Evolutionary conservation across 192 early-diverging fungal genomes (phyloP), one percentile per base, ranked within the genome.

Genomic region (Podila horticola): DNA sequence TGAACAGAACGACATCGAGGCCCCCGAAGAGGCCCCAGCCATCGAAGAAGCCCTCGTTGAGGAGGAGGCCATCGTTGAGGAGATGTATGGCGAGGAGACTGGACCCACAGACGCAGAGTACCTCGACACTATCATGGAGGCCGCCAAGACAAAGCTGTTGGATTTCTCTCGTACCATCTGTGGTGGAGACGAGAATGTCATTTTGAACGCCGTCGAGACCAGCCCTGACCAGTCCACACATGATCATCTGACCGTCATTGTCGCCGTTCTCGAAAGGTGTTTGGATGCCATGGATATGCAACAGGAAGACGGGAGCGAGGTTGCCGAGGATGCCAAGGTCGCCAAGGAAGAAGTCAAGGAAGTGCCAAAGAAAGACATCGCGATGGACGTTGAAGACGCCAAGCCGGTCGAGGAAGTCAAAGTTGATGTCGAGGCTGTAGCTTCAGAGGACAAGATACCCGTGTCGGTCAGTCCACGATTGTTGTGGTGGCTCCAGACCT

Each of bases 231-330:
- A 12, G 2, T 9, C 30, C 24, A 6, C 50, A 10, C 12, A 51
- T 5, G 34, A 31, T 13, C 24, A 24, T 26, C 28, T 77, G 12
- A 26, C 1, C 10, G 24, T 26, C 3, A 73, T 57, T 36, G 58
- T 73, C 29, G 63, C 34, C 36, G 71, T 69, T 8, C 41, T 81
- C 26, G 22, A 52, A 2, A 57, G 66, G 5, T 81, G 77, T 26
- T n/a, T 81, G 24, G 20, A 50, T 20, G 59, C 62, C 3, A 81
- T 81, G 77, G 77, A 69, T 28, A 68, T 66, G 62, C 33, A 64
- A 33, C 28, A 5, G 17, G 11, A 62, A 4, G 58, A 67, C 0
- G 62, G 5, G 2, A n/a, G 17, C n/a, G 49, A 49, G 36, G 49
- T n/a, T 41, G 6, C 9, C 20, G n/a, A 17, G 8, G 6, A 19